A percentile compares a stretch with the other conserved stretches of the same genome.
Conservation (phyloP, 2,329 filamentous ascomycete genomes). For the Erysiphe pulchra region DNA sequence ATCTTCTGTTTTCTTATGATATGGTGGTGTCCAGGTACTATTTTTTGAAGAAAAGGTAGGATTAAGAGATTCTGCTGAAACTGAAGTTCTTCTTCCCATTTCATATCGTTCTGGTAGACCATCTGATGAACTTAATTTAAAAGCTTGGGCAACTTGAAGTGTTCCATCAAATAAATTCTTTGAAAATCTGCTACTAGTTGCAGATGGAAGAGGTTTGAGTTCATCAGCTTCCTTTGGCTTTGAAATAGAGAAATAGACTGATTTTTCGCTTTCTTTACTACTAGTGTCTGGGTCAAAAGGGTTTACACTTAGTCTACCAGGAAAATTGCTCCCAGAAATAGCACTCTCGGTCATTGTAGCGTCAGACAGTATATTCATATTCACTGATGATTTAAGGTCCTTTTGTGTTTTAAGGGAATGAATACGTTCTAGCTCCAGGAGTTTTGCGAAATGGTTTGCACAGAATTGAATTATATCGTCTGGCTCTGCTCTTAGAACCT, state of each 20-base stretch:
- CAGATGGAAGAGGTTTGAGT: constrained; percentile 52
- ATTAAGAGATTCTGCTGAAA: constrained; percentile 89
- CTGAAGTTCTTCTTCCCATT: constrained; percentile 75
- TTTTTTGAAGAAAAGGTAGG: constrained; percentile 49
- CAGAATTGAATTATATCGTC: constrained; percentile 44
- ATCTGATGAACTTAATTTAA: constrained; percentile 22
- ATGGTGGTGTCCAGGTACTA: constrained; percentile 76
- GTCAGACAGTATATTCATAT: constrained; percentile 15
- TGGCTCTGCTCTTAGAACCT: constrained; percentile 30
- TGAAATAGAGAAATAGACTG: constrained; percentile 31
- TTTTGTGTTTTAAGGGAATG: constrained; percentile 18
- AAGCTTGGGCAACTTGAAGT: constrained; percentile 20
- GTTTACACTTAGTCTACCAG: constrained; percentile 46
- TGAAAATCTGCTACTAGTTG: constrained; percentile 32
- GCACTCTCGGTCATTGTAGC: constrained; percentile 13
- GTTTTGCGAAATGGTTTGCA: constrained; percentile 39
- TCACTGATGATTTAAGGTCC: background rate
- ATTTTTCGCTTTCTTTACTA: constrained; percentile 9
- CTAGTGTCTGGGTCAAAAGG: constrained; percentile 34
- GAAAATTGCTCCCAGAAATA: constrained; percentile 56
- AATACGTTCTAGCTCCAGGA: constrained; percentile 37
- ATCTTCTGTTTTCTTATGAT: constrained; percentile 57
- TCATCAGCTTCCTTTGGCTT: constrained; percentile 26
- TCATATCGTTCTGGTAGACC: constrained; percentile 84
- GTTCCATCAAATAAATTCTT: constrained; percentile 19